Percentiles rank a stretch among this genome's conserved stretches.
Conservation (phyloP, 2,329 filamentous ascomycete genomes). For the Epichloe bromicola region DNA sequence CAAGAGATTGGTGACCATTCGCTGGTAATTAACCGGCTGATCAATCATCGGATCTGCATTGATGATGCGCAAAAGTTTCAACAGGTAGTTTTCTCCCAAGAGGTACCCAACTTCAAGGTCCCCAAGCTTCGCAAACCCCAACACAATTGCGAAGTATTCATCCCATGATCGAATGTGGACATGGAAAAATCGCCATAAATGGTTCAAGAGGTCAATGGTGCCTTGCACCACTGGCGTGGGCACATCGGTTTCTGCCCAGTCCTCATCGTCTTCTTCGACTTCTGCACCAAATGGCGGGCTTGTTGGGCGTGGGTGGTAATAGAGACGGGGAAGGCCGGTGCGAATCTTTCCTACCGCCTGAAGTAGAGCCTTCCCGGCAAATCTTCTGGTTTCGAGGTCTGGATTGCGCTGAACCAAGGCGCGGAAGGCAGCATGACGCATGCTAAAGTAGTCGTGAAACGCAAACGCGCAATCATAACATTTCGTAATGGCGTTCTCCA, state of each 20-base stretch:
- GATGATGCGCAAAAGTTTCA: conserved; percentile 45
- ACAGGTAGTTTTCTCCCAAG: conserved; percentile 48
- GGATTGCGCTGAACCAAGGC: conserved; percentile 51
- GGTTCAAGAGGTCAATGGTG: conserved; percentile 35
- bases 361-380: conserved; percentile 38
- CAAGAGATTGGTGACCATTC: conserved; percentile 38
- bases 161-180: conserved; percentile 54
- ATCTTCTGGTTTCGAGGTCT: conserved; percentile 40
- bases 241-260: conserved; percentile 8
- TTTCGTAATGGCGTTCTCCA: conserved; percentile 32
- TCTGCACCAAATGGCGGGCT: conserved; percentile 3
- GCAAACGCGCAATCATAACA: conserved; percentile 42
- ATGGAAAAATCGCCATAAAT: conserved; percentile 52
- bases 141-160: conserved; percentile 60
- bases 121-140: conserved; percentile 52
- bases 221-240: conserved; percentile 16
- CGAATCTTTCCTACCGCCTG: conserved; percentile 40
- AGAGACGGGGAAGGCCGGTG: conserved; percentile 30
- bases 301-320: conserved; percentile 19
- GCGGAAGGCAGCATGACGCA: conserved; percentile 43
- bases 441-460: conserved; percentile 47
- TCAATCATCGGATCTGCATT: conserved; percentile 42
- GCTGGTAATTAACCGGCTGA: conserved; percentile 40
- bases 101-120: conserved; percentile 43
- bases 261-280: conserved; percentile 18